Conservation (phyloP, 306 rosid genomes). For the Pueraria montana region DNA sequence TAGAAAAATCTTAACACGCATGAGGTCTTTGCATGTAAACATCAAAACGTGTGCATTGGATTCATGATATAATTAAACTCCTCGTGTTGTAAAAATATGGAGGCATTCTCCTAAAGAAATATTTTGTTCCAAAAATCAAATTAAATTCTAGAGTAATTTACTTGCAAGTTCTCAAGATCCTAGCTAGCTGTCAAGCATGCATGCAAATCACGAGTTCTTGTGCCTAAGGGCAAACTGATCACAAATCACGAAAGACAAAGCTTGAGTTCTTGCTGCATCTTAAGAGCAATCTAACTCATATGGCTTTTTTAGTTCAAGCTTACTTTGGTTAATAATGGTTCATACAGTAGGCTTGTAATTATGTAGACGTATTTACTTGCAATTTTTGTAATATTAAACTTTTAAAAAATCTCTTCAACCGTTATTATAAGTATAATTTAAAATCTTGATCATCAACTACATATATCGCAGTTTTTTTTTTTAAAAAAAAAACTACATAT, state of each 20-base stretch:
- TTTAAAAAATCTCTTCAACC: background rate
- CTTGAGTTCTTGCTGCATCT: background rate
- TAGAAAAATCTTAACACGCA: background rate
- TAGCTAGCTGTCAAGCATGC: background rate
- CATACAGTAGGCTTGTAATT: too few relatives aligned
- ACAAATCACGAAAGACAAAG: background rate
- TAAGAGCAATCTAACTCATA: background rate
- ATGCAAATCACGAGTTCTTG: background rate
- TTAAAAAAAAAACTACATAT: background rate
- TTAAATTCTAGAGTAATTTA: background rate
- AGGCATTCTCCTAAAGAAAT: too few relatives aligned
- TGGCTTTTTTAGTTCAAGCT: too few relatives aligned
- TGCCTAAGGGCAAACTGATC: background rate
- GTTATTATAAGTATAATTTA: background rate
- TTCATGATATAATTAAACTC: background rate
- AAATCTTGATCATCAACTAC: background rate
- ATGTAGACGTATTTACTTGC: background rate
- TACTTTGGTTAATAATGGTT: too few relatives aligned
- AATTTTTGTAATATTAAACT: background rate
- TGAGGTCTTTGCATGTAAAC: slow-evolving; percentile 1
- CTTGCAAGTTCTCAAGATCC: background rate
- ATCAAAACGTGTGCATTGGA: background rate
- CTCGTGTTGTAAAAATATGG: background rate
- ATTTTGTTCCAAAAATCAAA: background rate
- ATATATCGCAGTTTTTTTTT: background rate